A percentile compares a stretch with the other conserved stretches of the same genome.
Conservation (phyloP, 768 basidiomycete genomes). For the Termitomyces sp. region DNA sequence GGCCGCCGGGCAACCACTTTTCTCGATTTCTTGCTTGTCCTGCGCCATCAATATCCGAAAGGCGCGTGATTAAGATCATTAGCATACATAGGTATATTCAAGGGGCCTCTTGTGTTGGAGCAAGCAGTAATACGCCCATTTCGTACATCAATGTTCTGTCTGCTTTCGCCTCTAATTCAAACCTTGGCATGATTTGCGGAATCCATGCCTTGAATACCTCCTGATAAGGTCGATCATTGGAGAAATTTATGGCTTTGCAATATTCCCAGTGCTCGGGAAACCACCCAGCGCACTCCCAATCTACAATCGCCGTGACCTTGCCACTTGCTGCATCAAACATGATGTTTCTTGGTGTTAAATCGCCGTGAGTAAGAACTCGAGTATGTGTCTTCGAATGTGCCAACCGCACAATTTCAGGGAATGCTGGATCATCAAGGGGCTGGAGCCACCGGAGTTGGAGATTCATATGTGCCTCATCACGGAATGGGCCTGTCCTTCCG, state of each 20-base stretch:
- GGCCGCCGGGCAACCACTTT: too few relatives aligned
- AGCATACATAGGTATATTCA: neutral
- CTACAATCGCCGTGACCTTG: neutral
- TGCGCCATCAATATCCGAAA: too few relatives aligned
- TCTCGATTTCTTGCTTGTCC: too few relatives aligned
- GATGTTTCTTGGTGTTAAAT: neutral
- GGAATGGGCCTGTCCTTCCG: neutral
- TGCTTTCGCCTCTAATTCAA: neutral
- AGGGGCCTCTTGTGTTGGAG: neutral
- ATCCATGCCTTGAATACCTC: neutral
- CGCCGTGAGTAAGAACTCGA: neutral
- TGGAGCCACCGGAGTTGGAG: neutral
- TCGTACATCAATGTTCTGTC: neutral
- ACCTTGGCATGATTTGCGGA: neutral
- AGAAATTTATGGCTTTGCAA: neutral
- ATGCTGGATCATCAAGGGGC: neutral
- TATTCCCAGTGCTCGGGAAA: neutral
- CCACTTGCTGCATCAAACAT: neutral
- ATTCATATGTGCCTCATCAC: neutral
- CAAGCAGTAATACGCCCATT: neutral
- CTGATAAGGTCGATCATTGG: neutral
- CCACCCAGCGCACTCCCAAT: neutral
- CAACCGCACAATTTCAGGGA: neutral
- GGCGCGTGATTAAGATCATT: too few relatives aligned
- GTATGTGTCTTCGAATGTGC: neutral